Evolutionary conservation across 805 yeast genomes (phyloP), one percentile per base, ranked within the genome.

Genomic region (Nakazawaea ishiwadae): DNA sequence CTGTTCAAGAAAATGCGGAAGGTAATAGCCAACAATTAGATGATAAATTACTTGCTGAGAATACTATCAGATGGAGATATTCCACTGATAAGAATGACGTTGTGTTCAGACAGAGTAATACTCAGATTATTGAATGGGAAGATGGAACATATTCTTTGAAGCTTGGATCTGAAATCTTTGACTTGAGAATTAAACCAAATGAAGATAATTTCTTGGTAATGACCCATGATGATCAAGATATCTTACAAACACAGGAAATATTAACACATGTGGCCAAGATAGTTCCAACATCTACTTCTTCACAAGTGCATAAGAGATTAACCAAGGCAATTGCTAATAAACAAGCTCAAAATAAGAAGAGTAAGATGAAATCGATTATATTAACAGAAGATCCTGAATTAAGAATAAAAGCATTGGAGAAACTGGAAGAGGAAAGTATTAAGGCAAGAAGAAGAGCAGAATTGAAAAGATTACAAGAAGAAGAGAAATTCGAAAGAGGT

Each of bases 21-120:
- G 49, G 68, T 11, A 68, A 68, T 36, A 75, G 71, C 30, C 73
- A 71, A 31, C 71, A 74, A 46, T 65, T 79, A n/a, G 75, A 81
- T 28, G 84, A 81, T 47, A 77, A 77, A 53, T 64, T 83, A 26
- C 70, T 77, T 42, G 87, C 82, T 48, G 89, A 85, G 54, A 91
- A 89, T 59, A 88, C 96, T 0, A 70, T 93, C 26, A 77, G 99
- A 56, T 93, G 99, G 99, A 78, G 96, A 62, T 91, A 90, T 60
- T 83, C 88, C 12, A 77, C 83, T 44, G 81, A 79, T 46, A 76
- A 75, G n/a, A 66, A 72, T 40, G 81, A 79, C 32, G 88, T 83
- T 47, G 78, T 90, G 49, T 75, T 77, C 54, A 85, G 85, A 52
- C 95, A 89, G 58, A 83, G 95, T 8, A 93, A 93, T 56, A 81